Percentiles rank a stretch among this genome's conserved stretches.
phyloP scores from a whole-genome alignment of 2,329 filamentous ascomycete genomes.

The Ascochyta pisi region DNA sequence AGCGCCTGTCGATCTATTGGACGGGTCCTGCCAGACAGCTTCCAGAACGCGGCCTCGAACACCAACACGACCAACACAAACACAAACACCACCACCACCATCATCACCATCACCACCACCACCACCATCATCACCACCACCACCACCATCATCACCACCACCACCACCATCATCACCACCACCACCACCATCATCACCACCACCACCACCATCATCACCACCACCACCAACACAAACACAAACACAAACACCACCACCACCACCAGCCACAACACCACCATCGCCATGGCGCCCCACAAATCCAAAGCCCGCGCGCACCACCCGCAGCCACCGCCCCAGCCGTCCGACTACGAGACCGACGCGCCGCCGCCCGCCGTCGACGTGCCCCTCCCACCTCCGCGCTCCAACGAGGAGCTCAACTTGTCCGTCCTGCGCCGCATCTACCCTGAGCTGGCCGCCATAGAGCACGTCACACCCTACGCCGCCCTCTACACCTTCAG shows the following conservation, averaged over 20 bases:
- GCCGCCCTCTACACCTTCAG: constrained; percentile 85
- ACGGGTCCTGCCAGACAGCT: not conserved
- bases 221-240: not conserved
- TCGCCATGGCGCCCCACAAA: constrained; percentile 40
- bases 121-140: not conserved
- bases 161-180: not conserved
- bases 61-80: too few relatives aligned
- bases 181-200: not conserved
- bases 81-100: not conserved
- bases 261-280: constrained; percentile 1
- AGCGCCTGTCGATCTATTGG: constrained; percentile 2
- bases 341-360: constrained; percentile 63
- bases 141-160: constrained; percentile 1
- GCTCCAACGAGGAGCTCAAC: constrained; percentile 87
- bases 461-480: constrained; percentile 83
- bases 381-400: constrained; percentile 56
- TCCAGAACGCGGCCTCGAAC: constrained; percentile 1
- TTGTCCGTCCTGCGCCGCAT: constrained; percentile 82
- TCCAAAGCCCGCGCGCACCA: constrained; percentile 41
- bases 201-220: constrained; percentile 2
- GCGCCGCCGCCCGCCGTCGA: constrained; percentile 47
- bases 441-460: constrained; percentile 73
- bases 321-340: constrained; percentile 50
- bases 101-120: not conserved
- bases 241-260: not conserved